Evolutionary conservation across 139 green algal genomes (phyloP).

Genomic region (Volvox africanus): DNA sequence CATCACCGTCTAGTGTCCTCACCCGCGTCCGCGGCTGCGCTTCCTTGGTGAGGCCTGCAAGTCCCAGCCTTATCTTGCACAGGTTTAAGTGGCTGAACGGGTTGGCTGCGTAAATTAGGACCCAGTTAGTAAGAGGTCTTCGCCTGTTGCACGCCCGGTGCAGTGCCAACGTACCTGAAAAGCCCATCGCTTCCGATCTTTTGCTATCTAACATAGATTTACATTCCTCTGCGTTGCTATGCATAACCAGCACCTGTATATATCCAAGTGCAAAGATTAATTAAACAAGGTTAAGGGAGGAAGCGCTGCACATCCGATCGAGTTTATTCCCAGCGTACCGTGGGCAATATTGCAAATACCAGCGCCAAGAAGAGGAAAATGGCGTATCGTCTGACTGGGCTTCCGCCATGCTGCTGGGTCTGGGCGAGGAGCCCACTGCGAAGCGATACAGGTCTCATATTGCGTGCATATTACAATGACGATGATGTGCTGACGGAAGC

Average conservation of each 20-base stretch:
- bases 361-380: constrained; percentile 30
- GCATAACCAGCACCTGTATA: constrained; percentile 32
- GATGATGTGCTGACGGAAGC: background rate
- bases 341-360: constrained; percentile 5
- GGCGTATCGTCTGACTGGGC: background rate
- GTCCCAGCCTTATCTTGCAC: constrained; percentile 30
- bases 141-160: background rate
- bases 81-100: constrained; percentile 45
- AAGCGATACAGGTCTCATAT: background rate
- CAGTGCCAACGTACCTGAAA: constrained; percentile 1
- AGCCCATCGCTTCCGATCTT: background rate
- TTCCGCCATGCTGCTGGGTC: background rate
- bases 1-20: background rate
- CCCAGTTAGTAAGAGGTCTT: background rate
- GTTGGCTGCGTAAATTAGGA: constrained; percentile 1
- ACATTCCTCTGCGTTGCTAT: constrained; percentile 22
- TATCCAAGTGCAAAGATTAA: background rate
- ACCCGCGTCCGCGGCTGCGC: background rate
- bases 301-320: background rate
- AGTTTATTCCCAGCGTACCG: background rate
- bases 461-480: background rate
- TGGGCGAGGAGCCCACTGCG: background rate
- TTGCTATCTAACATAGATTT: background rate
- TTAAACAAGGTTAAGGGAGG: background rate
- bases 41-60: background rate